A percentile compares a stretch with the other conserved stretches of the same genome.
phyloP scores from a whole-genome alignment of 2,329 filamentous ascomycete genomes.

The Penicillium thymicola region DNA sequence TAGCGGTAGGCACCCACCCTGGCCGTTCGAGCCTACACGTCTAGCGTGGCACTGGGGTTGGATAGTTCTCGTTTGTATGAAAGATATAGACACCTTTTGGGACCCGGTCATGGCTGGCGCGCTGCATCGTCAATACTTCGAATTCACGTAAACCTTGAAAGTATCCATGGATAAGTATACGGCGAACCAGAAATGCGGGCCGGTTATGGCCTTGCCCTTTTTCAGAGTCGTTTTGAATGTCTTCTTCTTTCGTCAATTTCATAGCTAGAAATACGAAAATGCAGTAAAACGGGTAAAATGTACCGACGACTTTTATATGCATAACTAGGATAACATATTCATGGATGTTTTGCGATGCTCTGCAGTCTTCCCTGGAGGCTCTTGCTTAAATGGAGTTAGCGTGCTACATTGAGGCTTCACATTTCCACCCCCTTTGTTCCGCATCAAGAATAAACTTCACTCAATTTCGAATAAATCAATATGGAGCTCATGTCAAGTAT shows the following conservation, averaged over 20 bases:
- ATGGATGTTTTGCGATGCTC: neutral
- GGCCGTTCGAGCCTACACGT: no score
- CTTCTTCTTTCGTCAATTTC: neutral
- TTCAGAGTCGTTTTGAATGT: neutral
- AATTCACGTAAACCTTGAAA: neutral
- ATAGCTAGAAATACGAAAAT: neutral
- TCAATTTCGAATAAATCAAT: neutral
- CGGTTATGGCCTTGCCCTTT: neutral
- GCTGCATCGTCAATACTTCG: conserved; percentile 8
- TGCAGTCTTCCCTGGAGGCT: neutral
- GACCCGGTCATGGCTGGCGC: conserved; percentile 6
- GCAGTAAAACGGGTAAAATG: neutral
- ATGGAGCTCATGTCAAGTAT: neutral
- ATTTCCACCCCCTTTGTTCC: neutral
- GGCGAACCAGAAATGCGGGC: neutral
- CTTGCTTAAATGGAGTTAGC: neutral
- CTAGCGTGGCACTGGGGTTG: no score
- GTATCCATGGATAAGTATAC: neutral
- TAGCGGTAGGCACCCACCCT: conserved; percentile 14
- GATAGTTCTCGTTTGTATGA: conserved; percentile 23
- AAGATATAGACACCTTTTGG: conserved; percentile 21
- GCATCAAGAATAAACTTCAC: neutral
- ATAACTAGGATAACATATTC: neutral
- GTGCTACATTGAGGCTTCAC: neutral
- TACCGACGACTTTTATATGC: no score